Evolutionary conservation across 2,329 filamentous ascomycete genomes (phyloP).

Genomic region (Fusarium graminum): DNA sequence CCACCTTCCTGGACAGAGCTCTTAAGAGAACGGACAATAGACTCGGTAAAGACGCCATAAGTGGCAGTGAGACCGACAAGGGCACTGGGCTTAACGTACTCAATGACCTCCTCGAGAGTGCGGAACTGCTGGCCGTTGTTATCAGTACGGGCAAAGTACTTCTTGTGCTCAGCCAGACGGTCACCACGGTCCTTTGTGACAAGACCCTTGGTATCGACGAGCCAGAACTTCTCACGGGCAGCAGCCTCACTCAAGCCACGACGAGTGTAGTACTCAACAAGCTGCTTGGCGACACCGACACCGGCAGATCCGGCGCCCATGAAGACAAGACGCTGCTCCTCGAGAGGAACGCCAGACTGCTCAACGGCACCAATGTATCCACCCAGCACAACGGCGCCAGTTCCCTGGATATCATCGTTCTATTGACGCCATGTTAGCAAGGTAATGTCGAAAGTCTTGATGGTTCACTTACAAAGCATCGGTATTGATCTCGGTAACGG

Average conservation of each 20-base stretch:
- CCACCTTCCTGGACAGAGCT: conserved; percentile 72
- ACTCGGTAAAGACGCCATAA: conserved; percentile 92
- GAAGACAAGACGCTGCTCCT: conserved; percentile 95
- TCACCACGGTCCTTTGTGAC: conserved; percentile 94
- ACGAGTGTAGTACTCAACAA: conserved; percentile 96
- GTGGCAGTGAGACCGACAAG: conserved; percentile 95
- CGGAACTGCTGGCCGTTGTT: conserved; percentile 78
- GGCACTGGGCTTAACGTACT: conserved; percentile 94
- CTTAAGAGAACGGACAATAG: conserved; percentile 80
- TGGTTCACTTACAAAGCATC: conserved; percentile 75
- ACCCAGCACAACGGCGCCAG: conserved; percentile 91
- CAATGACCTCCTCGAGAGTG: conserved; percentile 89
- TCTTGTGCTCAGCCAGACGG: conserved; percentile 90
- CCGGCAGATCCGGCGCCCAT: conserved; percentile 95
- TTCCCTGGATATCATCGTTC: conserved; percentile 98
- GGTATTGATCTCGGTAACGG: conserved; percentile 88
- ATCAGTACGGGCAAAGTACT: conserved; percentile 75
- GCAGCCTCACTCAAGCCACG: conserved; percentile 90
- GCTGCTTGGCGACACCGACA: conserved; percentile 97
- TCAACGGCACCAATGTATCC: conserved; percentile 84
- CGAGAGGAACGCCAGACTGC: conserved; percentile 84
- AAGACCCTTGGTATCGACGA: conserved; percentile 96
- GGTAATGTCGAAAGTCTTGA: neutral
- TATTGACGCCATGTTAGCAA: conserved; percentile 34
- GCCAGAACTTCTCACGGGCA: conserved; percentile 93